phyloP scores from a whole-genome alignment of 257 asterid genomes.

The Apocynum venetum region DNA sequence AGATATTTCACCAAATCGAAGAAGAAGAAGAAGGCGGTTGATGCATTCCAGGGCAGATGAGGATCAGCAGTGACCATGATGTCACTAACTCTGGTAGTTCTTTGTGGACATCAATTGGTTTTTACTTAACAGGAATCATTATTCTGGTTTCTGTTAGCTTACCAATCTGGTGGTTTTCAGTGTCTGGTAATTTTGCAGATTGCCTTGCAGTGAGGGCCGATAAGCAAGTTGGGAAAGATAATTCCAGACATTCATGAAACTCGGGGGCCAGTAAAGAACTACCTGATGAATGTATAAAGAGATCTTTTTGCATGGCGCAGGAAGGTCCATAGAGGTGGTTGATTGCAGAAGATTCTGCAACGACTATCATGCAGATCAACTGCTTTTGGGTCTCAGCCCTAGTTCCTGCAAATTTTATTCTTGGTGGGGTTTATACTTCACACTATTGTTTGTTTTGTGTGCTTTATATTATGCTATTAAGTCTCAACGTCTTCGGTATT shows the following conservation, averaged over 20 bases:
- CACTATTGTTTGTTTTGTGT: conserved; percentile 1
- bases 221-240: neutral
- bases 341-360: conserved; percentile 1
- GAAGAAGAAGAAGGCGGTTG: conserved; percentile 45
- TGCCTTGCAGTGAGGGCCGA: neutral
- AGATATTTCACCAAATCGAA: conserved; percentile 31
- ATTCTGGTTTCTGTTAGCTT: conserved; percentile 3
- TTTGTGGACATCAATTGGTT: conserved; percentile 3
- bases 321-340: neutral
- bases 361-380: neutral
- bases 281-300: neutral
- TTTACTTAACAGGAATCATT: conserved; percentile 1
- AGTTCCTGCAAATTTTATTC: neutral
- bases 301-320: neutral
- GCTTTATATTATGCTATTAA: neutral
- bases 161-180: conserved; percentile 1
- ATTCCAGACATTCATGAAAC: neutral
- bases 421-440: neutral
- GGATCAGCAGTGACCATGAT: conserved; percentile 26
- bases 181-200: conserved; percentile 5
- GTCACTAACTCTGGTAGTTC: conserved; percentile 18
- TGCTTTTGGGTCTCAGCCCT: neutral
- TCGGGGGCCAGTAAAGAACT: neutral
- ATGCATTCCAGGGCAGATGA: conserved; percentile 42
- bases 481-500: neutral